Conservation (phyloP, 2,329 filamentous ascomycete species). For the Dactylellina sp. region DNA sequence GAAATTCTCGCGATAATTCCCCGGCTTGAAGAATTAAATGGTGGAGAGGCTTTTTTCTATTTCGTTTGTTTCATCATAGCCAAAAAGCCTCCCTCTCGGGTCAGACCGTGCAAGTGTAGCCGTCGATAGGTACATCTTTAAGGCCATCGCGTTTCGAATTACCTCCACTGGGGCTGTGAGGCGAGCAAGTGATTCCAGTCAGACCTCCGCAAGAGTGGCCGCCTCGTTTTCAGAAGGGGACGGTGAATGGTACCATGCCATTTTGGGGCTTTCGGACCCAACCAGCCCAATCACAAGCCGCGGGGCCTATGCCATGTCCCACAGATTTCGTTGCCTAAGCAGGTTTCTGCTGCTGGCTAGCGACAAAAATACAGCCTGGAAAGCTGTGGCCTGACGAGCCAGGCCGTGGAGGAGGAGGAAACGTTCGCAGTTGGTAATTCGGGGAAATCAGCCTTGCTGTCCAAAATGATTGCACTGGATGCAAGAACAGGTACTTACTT, state of each 20-base stretch:
- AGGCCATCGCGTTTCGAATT: slow-evolving; percentile 56
- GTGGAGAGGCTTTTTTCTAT: not conserved
- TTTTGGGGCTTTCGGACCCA: slow-evolving; percentile 26
- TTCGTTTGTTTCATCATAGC: not conserved
- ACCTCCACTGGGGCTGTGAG: slow-evolving; percentile 45
- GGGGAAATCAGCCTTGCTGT: slow-evolving; percentile 50
- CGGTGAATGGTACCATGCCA: slow-evolving; percentile 35
- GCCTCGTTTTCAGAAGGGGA: slow-evolving; percentile 54
- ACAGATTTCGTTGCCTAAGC: slow-evolving; percentile 52
- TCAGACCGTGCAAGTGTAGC: slow-evolving; percentile 44
- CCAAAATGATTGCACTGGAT: slow-evolving; percentile 4
- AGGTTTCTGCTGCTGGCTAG: slow-evolving; percentile 56
- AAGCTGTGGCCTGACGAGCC: slow-evolving; percentile 55
- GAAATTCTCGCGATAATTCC: slow-evolving; percentile 50
- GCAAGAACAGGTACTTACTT: slow-evolving; percentile 12
- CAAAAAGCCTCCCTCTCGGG: slow-evolving; percentile 15
- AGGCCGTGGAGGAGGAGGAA: slow-evolving; percentile 24
- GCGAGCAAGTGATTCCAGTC: slow-evolving; percentile 40
- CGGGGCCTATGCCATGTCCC: slow-evolving; percentile 43
- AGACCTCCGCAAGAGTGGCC: slow-evolving; percentile 44
- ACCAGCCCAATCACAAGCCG: slow-evolving; percentile 31
- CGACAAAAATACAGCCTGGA: slow-evolving; percentile 3
- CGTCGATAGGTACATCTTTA: slow-evolving; percentile 32
- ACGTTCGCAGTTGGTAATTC: slow-evolving; percentile 7
- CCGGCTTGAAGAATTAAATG: slow-evolving; percentile 19